Conservation (phyloP, 306 rosid genomes). For the Malus sieversii region DNA sequence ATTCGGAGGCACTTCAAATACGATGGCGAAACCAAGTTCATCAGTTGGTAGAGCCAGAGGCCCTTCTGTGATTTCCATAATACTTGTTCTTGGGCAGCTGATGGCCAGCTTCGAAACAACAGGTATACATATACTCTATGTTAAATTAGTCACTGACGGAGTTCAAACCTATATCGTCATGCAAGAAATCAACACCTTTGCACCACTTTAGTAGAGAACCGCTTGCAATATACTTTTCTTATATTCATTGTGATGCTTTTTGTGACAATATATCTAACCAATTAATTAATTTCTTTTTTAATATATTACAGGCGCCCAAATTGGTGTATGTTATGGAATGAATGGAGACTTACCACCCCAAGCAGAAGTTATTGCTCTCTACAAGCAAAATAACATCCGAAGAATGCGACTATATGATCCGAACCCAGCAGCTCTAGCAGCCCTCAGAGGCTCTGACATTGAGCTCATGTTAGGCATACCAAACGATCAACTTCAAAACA, state of each 20-base stretch:
- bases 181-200: too few species aligned
- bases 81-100: background rate
- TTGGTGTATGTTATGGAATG: constrained; percentile 40
- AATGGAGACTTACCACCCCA: constrained; percentile 23
- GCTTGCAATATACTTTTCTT: background rate
- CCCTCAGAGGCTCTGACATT: constrained; percentile 31
- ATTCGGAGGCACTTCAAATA: too few species aligned
- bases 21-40: background rate
- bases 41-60: background rate
- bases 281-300: background rate
- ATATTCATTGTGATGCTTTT: background rate
- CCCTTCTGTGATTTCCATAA: background rate
- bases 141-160: too few species aligned
- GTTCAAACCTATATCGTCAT: too few species aligned
- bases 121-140: background rate
- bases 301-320: constrained; percentile 26
- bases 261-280: background rate
- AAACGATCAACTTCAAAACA: background rate
- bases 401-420: constrained; percentile 32
- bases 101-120: background rate
- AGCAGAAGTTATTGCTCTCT: constrained; percentile 23
- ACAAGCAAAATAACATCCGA: constrained; percentile 5
- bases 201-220: too few species aligned
- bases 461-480: constrained; percentile 21
- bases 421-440: constrained; percentile 16